A percentile compares a stretch with the other conserved stretches of the same genome.
phyloP scores from a whole-genome alignment of 2,329 filamentous ascomycete species.

The Tympanopsis confertula region DNA sequence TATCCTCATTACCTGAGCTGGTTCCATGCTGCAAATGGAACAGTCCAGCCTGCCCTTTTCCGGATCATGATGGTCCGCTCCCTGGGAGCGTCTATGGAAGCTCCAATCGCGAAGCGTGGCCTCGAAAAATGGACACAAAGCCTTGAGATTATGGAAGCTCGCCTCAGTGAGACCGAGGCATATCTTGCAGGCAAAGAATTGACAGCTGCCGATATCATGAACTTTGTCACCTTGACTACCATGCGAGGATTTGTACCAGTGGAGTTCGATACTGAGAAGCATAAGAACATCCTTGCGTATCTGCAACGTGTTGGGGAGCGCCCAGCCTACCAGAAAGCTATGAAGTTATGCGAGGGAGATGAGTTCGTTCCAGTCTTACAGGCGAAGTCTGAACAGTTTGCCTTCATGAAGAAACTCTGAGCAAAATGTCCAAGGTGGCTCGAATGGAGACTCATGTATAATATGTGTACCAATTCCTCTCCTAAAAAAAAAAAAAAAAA shows the following conservation, averaged over 20 bases:
- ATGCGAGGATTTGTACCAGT: slow-evolving; percentile 39
- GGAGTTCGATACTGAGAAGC: slow-evolving; percentile 25
- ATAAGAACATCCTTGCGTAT: slow-evolving; percentile 30
- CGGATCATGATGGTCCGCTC: slow-evolving; percentile 21
- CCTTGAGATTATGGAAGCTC: not conserved
- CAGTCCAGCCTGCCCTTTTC: slow-evolving; percentile 24
- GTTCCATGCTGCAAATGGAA: slow-evolving; percentile 44
- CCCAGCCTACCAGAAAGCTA: slow-evolving; percentile 32
- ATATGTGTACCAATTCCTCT: no score
- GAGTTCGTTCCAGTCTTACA: no score
- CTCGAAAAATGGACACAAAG: not conserved
- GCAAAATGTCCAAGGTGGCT: no score
- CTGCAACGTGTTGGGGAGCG: slow-evolving; percentile 28
- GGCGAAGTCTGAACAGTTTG: no score
- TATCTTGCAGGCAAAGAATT: slow-evolving; percentile 48
- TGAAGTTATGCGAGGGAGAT: no score
- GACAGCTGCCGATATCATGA: slow-evolving; percentile 56
- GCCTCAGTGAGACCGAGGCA: not conserved
- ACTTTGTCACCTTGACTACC: slow-evolving; percentile 47
- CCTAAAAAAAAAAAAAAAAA: no score
- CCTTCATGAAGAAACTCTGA: no score
- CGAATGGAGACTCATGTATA: no score
- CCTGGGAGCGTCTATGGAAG: slow-evolving; percentile 12
- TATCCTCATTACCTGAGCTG: slow-evolving; percentile 55
- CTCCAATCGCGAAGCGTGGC: slow-evolving; percentile 4